Base-by-base conservation (phyloP, 2,329 filamentous ascomycete species). In the Fusarium liriodendri region DNA sequence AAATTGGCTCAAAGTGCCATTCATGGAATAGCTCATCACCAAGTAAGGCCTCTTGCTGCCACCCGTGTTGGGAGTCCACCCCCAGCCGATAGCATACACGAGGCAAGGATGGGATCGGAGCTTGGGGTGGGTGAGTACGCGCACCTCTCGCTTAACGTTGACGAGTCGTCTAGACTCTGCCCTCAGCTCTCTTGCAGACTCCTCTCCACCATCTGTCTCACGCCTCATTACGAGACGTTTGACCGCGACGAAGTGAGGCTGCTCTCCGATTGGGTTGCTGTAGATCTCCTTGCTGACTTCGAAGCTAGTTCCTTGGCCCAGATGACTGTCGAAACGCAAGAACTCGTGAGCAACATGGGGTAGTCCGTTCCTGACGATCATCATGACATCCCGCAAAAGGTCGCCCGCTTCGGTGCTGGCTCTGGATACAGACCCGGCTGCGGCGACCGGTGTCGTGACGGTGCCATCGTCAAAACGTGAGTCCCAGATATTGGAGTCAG, bases 261-360 rank as follows among this genome's bases (percentile, higher is more conserved):
- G 16, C 7, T 66, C 64, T 25, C 42, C 42, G 22, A 18, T 27
- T 2, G 18, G 47, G 22, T 37, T 50, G 9, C 42, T 38, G 22
- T 52, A 66, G n/a, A 66, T 20, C 33, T 66, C 64, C 11, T 62
- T 66, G 57, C 18, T 66, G 20, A 66, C 64, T 25, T 66, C 64
- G 29, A 66, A 66, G 55, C 64, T 66, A 1, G 40, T 66, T 6
- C 64, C 64, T 1, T 29, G 18, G 16, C 64, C 64, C 2, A 66
- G 25, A 4, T 22, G 45, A 7, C 57, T 37, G 20, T 66, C 64
- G 13, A 66, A 66, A 1, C 38, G 14, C 1, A 62, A n/a, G 25
- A 54, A 47, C n/a, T 66, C 57, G 6, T 59, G 57, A 8, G 37
- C 33, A 0, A 62, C 14, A 27, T 54, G 20, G 3, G 57, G 64